Conservation (phyloP, 805 yeast species). For the Zygotorulaspora danielsina region DNA sequence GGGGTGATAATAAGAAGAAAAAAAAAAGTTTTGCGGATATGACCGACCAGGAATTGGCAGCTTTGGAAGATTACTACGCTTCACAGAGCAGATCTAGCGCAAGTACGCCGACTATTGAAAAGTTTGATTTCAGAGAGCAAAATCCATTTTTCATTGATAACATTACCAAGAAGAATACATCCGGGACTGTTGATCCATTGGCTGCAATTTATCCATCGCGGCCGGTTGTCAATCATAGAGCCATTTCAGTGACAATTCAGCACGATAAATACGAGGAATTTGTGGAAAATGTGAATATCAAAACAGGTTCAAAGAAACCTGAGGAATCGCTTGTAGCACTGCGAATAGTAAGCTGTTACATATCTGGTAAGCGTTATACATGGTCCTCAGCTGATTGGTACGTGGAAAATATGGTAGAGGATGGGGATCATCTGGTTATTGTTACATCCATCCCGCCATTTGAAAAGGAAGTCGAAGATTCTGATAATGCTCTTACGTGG, state of each 20-base stretch:
- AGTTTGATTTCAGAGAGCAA: slow-evolving; percentile 33
- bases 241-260: slow-evolving; percentile 26
- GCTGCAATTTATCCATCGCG: slow-evolving; percentile 34
- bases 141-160: slow-evolving; percentile 20
- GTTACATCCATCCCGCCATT: slow-evolving; percentile 47
- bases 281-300: slow-evolving; percentile 10
- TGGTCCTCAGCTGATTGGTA: slow-evolving; percentile 77
- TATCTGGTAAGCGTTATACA: slow-evolving; percentile 63
- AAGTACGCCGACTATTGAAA: slow-evolving; percentile 19
- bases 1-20: slow-evolving; percentile 6
- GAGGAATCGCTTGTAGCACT: slow-evolving; percentile 9
- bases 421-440: slow-evolving; percentile 63
- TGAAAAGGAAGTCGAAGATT: slow-evolving; percentile 22
- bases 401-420: slow-evolving; percentile 47
- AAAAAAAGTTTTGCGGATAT: slow-evolving; percentile 34
- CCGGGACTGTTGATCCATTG: slow-evolving; percentile 19
- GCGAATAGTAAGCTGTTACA: slow-evolving; percentile 48
- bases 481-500: slow-evolving; percentile 7
- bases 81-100: slow-evolving; percentile 26
- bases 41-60: slow-evolving; percentile 33
- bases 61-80: slow-evolving; percentile 27
- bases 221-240: slow-evolving; percentile 31
- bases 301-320: slow-evolving; percentile 6
- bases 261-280: slow-evolving; percentile 18
- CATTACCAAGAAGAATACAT: slow-evolving; percentile 6